phyloP scores from a whole-genome alignment of 1,139 yeast species.

The Barnettozyma hawaiiensis region DNA sequence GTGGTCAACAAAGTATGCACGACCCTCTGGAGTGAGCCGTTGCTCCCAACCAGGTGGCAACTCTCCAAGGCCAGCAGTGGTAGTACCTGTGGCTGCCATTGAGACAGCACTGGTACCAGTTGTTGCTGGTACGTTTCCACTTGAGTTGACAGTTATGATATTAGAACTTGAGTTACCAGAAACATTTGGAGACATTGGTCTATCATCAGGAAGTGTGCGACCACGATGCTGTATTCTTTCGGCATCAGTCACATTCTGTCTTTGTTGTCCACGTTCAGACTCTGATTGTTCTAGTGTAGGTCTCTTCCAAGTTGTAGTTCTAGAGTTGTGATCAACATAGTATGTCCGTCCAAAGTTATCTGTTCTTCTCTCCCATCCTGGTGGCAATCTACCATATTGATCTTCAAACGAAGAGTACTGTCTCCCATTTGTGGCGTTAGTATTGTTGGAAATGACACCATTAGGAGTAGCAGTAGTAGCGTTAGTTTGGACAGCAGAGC shows the following conservation, averaged over 20 bases:
- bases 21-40: conserved; percentile 94
- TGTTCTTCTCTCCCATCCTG: conserved; percentile 98
- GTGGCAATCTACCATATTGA: conserved; percentile 91
- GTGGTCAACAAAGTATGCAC: conserved; percentile 97
- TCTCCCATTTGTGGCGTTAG: conserved; percentile 32
- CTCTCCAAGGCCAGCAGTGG: conserved; percentile 95
- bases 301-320: conserved; percentile 98
- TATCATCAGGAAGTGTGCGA: conserved; percentile 80
- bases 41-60: conserved; percentile 99
- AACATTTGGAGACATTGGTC: conserved; percentile 37
- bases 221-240: conserved; percentile 90
- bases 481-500: conserved; percentile 21
- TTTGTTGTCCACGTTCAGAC: conserved; percentile 53
- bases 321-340: conserved; percentile 94
- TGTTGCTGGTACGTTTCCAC: conserved; percentile 43
- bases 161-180: conserved; percentile 18
- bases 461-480: conserved; percentile 8
- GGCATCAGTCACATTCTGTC: conserved; percentile 65
- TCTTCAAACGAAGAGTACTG: conserved; percentile 93
- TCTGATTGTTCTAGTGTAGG: conserved; percentile 75
- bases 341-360: conserved; percentile 96
- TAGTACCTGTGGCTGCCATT: conserved; percentile 84
- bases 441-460: conserved; percentile 12
- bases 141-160: conserved; percentile 32
- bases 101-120: conserved; percentile 71